phyloP scores from a whole-genome alignment of 192 early-diverging fungal species.

The Funneliformis mosseae region DNA sequence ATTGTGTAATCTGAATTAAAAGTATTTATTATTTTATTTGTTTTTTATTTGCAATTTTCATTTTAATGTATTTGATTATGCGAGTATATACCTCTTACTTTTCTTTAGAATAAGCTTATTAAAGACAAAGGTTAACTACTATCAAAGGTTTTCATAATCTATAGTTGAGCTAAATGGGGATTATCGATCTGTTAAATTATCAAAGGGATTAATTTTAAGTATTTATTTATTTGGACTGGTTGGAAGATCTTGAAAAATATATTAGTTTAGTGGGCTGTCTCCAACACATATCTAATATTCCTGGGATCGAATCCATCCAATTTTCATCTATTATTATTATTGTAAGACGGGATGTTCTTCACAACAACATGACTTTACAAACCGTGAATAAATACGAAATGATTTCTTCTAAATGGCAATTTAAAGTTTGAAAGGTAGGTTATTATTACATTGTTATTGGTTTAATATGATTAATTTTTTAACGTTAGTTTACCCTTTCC shows the following conservation, averaged over 20 bases:
- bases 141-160: not conserved
- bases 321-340: not conserved
- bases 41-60: too few species aligned
- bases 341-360: not conserved
- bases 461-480: too few species aligned
- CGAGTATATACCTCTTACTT: not conserved
- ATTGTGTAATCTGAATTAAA: too few species aligned
- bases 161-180: not conserved
- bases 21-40: too few species aligned
- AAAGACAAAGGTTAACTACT: not conserved
- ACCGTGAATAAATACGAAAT: not conserved
- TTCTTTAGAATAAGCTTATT: not conserved
- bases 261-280: not conserved
- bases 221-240: too few species aligned
- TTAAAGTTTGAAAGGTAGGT: too few species aligned
- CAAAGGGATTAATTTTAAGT: too few species aligned
- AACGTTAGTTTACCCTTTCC: too few species aligned
- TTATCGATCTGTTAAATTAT: not conserved
- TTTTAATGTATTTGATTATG: too few species aligned
- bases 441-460: too few species aligned
- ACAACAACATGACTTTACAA: not conserved
- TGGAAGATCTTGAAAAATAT: not conserved
- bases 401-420: not conserved
- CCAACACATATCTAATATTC: not conserved
- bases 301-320: not conserved